Evolutionary conservation across 768 basidiomycete species (phyloP).

Genomic region (Tylopilus felleus): DNA sequence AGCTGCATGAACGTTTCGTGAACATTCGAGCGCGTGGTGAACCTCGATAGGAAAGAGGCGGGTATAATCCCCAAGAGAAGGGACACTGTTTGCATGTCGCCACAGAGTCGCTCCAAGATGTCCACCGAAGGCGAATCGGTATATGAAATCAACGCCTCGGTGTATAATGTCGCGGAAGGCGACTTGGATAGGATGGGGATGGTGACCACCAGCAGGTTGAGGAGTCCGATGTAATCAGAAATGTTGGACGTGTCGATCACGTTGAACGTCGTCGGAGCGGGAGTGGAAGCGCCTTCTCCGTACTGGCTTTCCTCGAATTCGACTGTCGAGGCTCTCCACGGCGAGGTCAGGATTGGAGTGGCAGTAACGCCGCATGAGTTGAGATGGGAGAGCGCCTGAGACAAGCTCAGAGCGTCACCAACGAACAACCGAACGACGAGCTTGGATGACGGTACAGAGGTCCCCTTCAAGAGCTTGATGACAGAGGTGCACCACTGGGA

Average conservation of each 20-base stretch:
- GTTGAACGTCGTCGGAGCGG: constrained; percentile 30
- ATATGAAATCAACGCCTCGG: constrained; percentile 23
- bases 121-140: constrained; percentile 6
- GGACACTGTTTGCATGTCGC: constrained; percentile 27
- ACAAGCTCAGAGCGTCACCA: constrained; percentile 30
- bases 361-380: constrained; percentile 1
- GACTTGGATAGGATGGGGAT: constrained; percentile 23
- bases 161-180: constrained; percentile 28
- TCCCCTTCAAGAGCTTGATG: constrained; percentile 7
- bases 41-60: constrained; percentile 23
- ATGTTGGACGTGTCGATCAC: constrained; percentile 35
- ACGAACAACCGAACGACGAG: constrained; percentile 29
- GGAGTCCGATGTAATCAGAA: constrained; percentile 28
- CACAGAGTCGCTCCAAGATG: constrained; percentile 27
- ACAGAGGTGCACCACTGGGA: constrained; percentile 27
- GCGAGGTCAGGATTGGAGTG: constrained; percentile 20
- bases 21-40: constrained; percentile 29
- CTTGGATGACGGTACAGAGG: neutral
- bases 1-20: constrained; percentile 17
- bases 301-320: constrained; percentile 23
- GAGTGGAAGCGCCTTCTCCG: constrained; percentile 3
- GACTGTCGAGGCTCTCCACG: constrained; percentile 26
- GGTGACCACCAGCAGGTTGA: constrained; percentile 25
- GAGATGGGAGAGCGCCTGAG: constrained; percentile 21
- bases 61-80: constrained; percentile 29